Evolutionary conservation across 306 rosid genomes (phyloP), one percentile per base, ranked within the genome.

Genomic region (Astragalus membranaceus): DNA sequence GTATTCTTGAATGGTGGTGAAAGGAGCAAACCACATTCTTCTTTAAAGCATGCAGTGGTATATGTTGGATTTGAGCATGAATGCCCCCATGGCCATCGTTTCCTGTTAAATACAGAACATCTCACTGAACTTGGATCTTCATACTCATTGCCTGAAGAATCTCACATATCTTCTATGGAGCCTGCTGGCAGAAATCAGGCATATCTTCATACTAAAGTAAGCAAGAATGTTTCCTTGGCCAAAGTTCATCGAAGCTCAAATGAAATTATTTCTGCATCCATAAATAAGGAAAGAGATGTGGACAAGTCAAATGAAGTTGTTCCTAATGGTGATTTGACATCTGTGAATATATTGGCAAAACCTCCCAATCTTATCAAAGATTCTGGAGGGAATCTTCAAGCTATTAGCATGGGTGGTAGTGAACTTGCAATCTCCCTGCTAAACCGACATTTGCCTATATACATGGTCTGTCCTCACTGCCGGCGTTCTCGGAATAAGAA

Each of bases 1-100:
- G 86, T 85, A 70, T 70, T 67, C 83, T 62, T 81, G 72, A 86
- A 82, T 84, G 82, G 80, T 13, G 54, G 71, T 75, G 90, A 86
- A 75, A 82, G 57, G 84, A 66, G 54, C 59, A 82, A 64, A 69
- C 79, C 36, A 46, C 82, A 80, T 69, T 64, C 83, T 71, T 77
- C 77, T 61, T 58, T 74, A 61, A 83, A 79, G 75, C 86, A 85
- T 68, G 87, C 56, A 47, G 55, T 73, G 29, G 83, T 76, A 23
- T 83, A 89, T 86, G 86, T 90, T 77, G 98, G 98, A 51, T 90
- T 90, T 67, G 98, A 93, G 88, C 94, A 90, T 75, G 98, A 93
- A 70, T 93, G 98, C 78, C 90, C 97, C 58, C 85, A 63, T 85
- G 98, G 98, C 63, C 98, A 93, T 58, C 96, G 98, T 75, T 90